These are phyloP conservation scores for Arthrobotrys entomopaga DNA, from an alignment of 2,329 filamentous ascomycete genomes.

Conservation along the genomic window DNA sequence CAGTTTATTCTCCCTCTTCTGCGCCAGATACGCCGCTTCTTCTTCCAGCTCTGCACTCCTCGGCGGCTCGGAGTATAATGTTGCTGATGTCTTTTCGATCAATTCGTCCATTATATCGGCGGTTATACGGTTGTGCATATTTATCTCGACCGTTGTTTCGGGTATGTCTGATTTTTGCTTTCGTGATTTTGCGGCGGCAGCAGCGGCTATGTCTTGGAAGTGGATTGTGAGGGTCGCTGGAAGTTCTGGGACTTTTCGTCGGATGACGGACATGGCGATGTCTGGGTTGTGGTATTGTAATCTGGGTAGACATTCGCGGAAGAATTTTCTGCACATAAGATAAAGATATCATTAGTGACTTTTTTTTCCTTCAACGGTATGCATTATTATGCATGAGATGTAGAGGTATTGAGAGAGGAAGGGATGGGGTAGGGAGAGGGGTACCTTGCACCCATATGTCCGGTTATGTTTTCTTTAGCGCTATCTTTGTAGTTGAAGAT, in stretches of 20 bases:
- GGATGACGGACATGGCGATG: slow-evolving; percentile 44
- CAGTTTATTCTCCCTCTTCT: slow-evolving; percentile 43
- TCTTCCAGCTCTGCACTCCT: slow-evolving; percentile 39
- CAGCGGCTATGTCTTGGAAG: slow-evolving; percentile 37
- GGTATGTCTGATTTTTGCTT: slow-evolving; percentile 16
- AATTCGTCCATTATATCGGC: slow-evolving; percentile 51
- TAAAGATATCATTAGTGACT: slow-evolving; percentile 57
- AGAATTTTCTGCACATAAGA: slow-evolving; percentile 78
- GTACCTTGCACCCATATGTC: slow-evolving; percentile 79
- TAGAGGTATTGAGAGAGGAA: slow-evolving; percentile 12
- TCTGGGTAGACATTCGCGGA: slow-evolving; percentile 80
- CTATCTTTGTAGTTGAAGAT: slow-evolving; percentile 73
- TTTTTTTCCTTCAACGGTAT: too few species aligned
- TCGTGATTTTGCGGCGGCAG: slow-evolving; percentile 11
- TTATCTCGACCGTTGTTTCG: slow-evolving; percentile 43
- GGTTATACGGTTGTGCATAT: slow-evolving; percentile 31
- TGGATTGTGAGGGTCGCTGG: slow-evolving; percentile 49
- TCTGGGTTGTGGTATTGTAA: slow-evolving; percentile 86
- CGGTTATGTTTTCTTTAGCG: slow-evolving; percentile 62
- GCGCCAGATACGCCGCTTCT: slow-evolving; percentile 40
- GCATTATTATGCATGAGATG: too few species aligned
- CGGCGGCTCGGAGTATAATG: slow-evolving; percentile 48
- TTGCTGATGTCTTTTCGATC: slow-evolving; percentile 51
- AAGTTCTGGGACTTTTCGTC: slow-evolving; percentile 10
- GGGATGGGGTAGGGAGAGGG: background rate